Base-by-base conservation (phyloP, 306 rosid species). In the Fragaria ananassa region DNA sequence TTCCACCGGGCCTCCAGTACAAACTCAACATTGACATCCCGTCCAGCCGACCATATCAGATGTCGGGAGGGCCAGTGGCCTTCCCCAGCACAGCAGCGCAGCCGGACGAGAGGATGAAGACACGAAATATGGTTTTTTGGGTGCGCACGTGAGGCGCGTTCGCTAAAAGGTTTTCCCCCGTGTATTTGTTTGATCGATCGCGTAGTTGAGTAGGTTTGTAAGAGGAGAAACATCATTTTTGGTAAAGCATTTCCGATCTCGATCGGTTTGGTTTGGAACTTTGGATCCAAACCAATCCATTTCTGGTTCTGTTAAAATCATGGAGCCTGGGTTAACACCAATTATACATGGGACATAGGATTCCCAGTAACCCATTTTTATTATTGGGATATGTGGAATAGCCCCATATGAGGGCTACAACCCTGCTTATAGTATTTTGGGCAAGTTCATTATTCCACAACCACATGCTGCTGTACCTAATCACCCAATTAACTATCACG, bases 401-500 rank as follows among this genome's bases (percentile, higher is more conserved):
- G 72, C 62, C 71, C 72, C 34, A 46, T 8, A 46, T 8, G 63
- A 18, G 72, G 68, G 68, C 73, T 72, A 51, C 37, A 50, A 63
- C 21, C 57, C 45, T 62, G 25, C 49, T 2, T 14, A 61, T 23
- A 10, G n/a, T 46, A 34, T 19, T 42, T 51, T 65, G 27, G 71
- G 63, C 27, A 54, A 19, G 66, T 54, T 47, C 70, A 9, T 47
- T 58, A 69, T 19, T 60, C 39, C 49, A 74, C 44, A 74, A 53
- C 78, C 82, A 74, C 82, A 75, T 78, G 82, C 70, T 69, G 41
- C 44, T 63, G 34, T 50, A 70, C 54, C 44, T 50, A 12, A 69
- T 74, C 75, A 31, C 71, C 8, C 2, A 17, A 62, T 62, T 71
- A 62, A 49, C 12, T 23, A 50, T 19, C 14, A 23, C 18, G 13